Evolutionary conservation across 495 filamentous ascomycete genomes (phyloP).

Genomic region (Penicillium mononematosum): DNA sequence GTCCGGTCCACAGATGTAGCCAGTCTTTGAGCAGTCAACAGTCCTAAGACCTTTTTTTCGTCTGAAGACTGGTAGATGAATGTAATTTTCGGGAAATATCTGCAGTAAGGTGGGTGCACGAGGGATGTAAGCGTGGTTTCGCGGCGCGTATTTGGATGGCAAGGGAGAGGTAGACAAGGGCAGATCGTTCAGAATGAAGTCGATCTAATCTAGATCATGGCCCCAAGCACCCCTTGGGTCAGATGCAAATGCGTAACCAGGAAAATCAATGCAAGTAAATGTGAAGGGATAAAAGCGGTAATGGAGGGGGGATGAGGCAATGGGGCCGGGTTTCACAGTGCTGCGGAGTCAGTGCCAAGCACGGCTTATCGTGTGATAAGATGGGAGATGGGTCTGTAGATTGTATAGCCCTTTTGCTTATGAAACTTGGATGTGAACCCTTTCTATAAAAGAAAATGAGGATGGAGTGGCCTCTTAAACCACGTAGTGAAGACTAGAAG

Average conservation of each 20-base stretch:
- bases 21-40: not conserved
- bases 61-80: not conserved
- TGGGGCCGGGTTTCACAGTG: constrained; percentile 25
- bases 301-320: constrained; percentile 32
- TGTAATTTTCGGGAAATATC: not conserved
- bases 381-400: constrained; percentile 11
- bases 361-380: constrained; percentile 31
- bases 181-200: not conserved
- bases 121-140: constrained; percentile 3
- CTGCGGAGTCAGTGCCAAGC: constrained; percentile 28
- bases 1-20: constrained; percentile 4
- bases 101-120: not conserved
- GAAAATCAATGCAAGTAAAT: constrained; percentile 10
- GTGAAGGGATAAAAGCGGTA: constrained; percentile 20
- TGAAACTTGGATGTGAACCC: not conserved
- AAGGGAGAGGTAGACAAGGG: constrained; percentile 3
- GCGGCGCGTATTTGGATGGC: constrained; percentile 2
- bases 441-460: not conserved
- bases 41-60: not conserved
- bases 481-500: not conserved
- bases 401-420: not conserved
- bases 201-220: constrained; percentile 8
- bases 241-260: constrained; percentile 13
- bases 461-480: not conserved
- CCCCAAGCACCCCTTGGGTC: constrained; percentile 5